phyloP scores from a whole-genome alignment of 768 basidiomycete genomes.

The Holtermanniella nyarrowii region DNA sequence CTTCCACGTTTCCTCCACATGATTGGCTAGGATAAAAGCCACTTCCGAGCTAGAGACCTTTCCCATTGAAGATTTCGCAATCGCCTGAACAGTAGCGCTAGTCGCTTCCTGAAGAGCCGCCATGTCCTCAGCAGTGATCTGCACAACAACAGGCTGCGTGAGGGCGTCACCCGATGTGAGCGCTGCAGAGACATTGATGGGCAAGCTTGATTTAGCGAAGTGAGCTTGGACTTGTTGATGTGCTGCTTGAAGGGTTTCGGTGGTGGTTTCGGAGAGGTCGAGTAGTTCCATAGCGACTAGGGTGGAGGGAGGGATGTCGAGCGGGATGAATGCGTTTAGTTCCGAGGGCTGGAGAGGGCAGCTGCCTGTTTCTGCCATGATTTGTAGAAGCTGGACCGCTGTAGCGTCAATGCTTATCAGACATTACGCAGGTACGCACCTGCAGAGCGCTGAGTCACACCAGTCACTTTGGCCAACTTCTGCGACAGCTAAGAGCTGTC shows the following conservation, averaged over 20 bases:
- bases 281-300: background rate
- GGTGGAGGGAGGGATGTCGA: background rate
- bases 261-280: background rate
- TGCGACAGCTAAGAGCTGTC: too few relatives aligned
- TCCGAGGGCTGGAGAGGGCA: background rate
- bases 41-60: background rate
- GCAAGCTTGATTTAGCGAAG: background rate
- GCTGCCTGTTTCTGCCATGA: background rate
- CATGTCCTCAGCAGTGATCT: background rate
- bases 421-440: too few relatives aligned
- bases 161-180: background rate
- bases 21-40: background rate
- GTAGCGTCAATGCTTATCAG: background rate
- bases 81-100: background rate
- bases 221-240: too few relatives aligned
- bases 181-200: background rate
- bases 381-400: background rate
- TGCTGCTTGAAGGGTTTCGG: background rate
- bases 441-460: too few relatives aligned
- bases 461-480: too few relatives aligned
- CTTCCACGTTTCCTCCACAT: background rate
- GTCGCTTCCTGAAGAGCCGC: background rate
- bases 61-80: background rate
- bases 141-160: background rate
- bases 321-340: background rate